These are phyloP conservation scores for Fusarium tricinctum DNA, from an alignment of 2,329 filamentous ascomycete species.

Conservation along the genomic window DNA sequence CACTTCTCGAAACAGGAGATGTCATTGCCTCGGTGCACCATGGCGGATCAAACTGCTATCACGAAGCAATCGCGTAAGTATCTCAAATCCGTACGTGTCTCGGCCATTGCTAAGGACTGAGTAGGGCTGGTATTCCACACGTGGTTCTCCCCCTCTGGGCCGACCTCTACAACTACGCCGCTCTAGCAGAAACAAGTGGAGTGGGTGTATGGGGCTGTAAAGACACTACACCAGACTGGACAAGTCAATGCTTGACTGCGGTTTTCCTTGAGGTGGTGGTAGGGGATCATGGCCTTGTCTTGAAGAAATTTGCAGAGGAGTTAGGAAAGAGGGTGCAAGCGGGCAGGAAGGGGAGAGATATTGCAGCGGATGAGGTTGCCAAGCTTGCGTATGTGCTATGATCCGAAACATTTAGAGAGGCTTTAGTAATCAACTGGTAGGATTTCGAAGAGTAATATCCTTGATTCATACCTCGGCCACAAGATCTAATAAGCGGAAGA, in stretches of 20 bases:
- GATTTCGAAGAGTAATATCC: too few relatives aligned
- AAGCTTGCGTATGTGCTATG: constrained; percentile 7
- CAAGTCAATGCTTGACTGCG: constrained; percentile 45
- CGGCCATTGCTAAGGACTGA: accelerated
- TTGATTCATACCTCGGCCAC: too few relatives aligned
- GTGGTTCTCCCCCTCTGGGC: constrained; percentile 62
- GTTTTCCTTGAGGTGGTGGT: constrained; percentile 43
- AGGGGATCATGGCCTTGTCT: neutral
- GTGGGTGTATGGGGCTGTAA: constrained; percentile 59
- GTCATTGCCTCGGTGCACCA: constrained; percentile 39
- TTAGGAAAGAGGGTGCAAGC: neutral
- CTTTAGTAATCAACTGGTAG: too few relatives aligned
- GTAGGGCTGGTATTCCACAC: constrained; percentile 59
- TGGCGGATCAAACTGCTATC: constrained; percentile 40
- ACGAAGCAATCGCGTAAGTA: constrained; percentile 40
- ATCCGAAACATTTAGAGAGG: neutral
- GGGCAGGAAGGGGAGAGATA: constrained; percentile 2
- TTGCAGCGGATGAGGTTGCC: constrained; percentile 9
- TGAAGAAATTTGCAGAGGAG: neutral
- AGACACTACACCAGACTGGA: constrained; percentile 52
- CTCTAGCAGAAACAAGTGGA: constrained; percentile 58
- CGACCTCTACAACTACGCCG: constrained; percentile 62
- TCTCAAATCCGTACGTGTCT: too few relatives aligned
- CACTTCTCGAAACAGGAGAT: constrained; percentile 53
- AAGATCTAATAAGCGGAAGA: too few relatives aligned